These are phyloP conservation scores for Punctularia strigosozonata DNA, from an alignment of 768 basidiomycete species.

Conservation along the genomic window DNA sequence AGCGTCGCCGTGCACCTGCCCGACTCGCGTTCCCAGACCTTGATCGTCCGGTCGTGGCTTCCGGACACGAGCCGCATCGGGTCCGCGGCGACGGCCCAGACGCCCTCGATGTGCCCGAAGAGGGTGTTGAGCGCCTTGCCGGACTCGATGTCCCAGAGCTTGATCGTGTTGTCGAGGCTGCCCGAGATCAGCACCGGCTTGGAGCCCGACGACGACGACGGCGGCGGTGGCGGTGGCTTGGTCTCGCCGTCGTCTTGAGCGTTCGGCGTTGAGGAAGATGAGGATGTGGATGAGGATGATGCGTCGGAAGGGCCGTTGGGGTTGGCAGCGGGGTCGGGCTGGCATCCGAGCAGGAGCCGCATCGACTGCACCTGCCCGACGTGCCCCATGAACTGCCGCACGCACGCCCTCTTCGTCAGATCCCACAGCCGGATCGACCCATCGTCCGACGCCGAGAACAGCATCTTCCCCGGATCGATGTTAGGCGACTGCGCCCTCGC, in stretches of 20 bases:
- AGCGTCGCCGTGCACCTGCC: constrained; percentile 81
- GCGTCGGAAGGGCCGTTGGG: background rate
- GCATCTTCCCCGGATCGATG: constrained; percentile 81
- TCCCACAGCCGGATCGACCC: constrained; percentile 93
- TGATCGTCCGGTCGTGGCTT: constrained; percentile 95
- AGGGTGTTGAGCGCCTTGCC: constrained; percentile 70
- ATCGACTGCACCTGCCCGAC: constrained; percentile 92
- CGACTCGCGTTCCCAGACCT: constrained; percentile 93
- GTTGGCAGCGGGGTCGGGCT: constrained; percentile 4
- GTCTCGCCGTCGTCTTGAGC: too few species aligned
- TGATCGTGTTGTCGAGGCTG: constrained; percentile 90
- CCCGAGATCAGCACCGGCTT: constrained; percentile 79
- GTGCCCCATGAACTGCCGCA: constrained; percentile 80
- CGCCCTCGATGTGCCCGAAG: constrained; percentile 97
- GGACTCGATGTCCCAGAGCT: constrained; percentile 89
- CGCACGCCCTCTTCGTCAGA: constrained; percentile 64
- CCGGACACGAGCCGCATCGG: constrained; percentile 85
- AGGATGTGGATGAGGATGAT: too few species aligned
- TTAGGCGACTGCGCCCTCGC: constrained; percentile 24
- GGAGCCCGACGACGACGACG: constrained; percentile 5
- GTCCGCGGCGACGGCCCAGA: constrained; percentile 93
- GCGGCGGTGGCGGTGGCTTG: background rate
- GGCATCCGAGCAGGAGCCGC: constrained; percentile 45
- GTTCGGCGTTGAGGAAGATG: too few species aligned
- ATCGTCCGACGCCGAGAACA: constrained; percentile 96